Evolutionary conservation across 148 eudicot species (phyloP), one percentile per base, ranked within the genome.

Genomic region (Spergularia bocconei): DNA sequence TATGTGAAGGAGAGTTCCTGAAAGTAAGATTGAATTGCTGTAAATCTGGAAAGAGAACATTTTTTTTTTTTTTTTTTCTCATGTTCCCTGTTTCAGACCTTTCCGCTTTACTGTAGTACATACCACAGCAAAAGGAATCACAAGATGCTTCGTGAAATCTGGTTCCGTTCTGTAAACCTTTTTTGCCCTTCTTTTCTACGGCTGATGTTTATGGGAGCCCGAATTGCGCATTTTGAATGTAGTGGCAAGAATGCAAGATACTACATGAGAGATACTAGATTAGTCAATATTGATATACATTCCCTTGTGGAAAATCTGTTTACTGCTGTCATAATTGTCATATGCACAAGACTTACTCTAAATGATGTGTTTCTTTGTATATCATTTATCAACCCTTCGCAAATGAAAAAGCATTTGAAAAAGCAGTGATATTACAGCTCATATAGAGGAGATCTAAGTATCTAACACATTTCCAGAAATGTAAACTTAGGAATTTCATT

Each of bases 1-100:
- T 89, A 88, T 69, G 85, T 74, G 36, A 82, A 82, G 82, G 86
- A 85, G 69, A 83, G 82, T 77, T 62, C 75, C 65, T 86, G 81
- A 87, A 51, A 50, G 77, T 73, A 78, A 52, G 75, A 58, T 67
- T 75, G 47, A 58, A 50, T 38, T 76, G 77, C 70, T 81, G 78
- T 72, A 52, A 71, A 71, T 72, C 78, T 51, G 48, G 47, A 78
- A 81, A 41, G 80, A 73, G 77, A 71, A 47, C 67, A 20, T 48
- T 51, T 73, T 60, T 52, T 73, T 58, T 54, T 29, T 29, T 29
- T 29, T 29, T 29, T 29, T 29, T 29, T 29, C 3, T 29, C 36
- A 52, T 59, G 77, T 67, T 19, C 55, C 14, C 52, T 69, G 72
- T 67, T 41, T 72, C 16, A 29, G 17, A 65, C 17, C 63, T 54